Conservation (phyloP, 805 yeast genomes). For the Suhomyces vadensis region DNA sequence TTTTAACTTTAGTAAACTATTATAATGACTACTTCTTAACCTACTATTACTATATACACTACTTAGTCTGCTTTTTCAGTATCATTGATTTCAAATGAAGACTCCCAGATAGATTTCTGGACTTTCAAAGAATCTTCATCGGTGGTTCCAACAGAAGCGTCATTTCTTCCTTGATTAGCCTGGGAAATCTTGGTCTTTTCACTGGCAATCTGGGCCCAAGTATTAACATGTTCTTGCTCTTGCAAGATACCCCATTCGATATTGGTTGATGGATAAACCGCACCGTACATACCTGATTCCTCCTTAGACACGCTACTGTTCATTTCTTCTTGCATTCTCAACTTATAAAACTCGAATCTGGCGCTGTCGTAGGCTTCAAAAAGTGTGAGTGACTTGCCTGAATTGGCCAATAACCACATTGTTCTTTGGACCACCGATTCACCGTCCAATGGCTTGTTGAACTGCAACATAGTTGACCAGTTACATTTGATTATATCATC, state of each 20-base stretch:
- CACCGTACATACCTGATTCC: conserved; percentile 85
- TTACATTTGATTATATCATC: conserved; percentile 56
- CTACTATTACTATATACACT: conserved; percentile 4
- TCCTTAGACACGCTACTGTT: conserved; percentile 69
- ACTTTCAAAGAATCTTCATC: conserved; percentile 19
- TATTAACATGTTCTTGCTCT: conserved; percentile 70
- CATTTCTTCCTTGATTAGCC: conserved; percentile 39
- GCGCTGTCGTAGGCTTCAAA: conserved; percentile 81
- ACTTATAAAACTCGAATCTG: conserved; percentile 81
- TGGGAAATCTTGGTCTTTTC: conserved; percentile 58
- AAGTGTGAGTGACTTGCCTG: conserved; percentile 29
- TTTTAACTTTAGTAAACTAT: too few species aligned
- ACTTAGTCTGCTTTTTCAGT: neutral
- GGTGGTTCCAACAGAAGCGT: conserved; percentile 12
- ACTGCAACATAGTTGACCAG: conserved; percentile 80
- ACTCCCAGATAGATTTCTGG: conserved; percentile 20
- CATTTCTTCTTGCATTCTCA: conserved; percentile 85
- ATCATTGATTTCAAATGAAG: conserved; percentile 6
- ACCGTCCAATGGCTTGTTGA: conserved; percentile 77
- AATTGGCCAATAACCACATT: conserved; percentile 33
- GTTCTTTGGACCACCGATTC: conserved; percentile 58
- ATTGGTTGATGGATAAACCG: conserved; percentile 61
- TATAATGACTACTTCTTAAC: neutral
- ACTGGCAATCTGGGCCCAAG: conserved; percentile 72
- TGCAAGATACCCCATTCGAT: conserved; percentile 66